Conservation (phyloP, 805 yeast genomes). For the Ogataea degrootiae region DNA sequence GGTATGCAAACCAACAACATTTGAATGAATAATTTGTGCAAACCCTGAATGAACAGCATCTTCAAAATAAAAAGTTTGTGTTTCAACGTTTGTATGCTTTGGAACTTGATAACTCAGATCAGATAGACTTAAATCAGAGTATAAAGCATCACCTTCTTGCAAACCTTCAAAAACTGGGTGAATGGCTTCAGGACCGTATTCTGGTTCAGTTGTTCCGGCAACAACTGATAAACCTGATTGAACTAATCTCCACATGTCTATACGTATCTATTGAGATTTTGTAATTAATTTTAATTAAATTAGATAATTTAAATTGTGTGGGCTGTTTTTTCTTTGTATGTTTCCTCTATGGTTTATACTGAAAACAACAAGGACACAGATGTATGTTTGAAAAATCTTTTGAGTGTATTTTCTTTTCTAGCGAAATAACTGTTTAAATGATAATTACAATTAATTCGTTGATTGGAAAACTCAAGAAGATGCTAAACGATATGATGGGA, state of each 20-base stretch:
- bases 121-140: conserved; percentile 49
- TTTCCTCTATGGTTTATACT: neutral
- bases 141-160: conserved; percentile 54
- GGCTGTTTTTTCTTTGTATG: too few species aligned
- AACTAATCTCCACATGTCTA: conserved; percentile 30
- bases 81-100: conserved; percentile 84
- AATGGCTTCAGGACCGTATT: conserved; percentile 88
- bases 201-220: conserved; percentile 97
- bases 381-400: neutral
- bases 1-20: conserved; percentile 78
- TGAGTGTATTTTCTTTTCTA: neutral
- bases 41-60: conserved; percentile 69
- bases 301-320: neutral
- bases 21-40: conserved; percentile 93
- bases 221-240: conserved; percentile 65
- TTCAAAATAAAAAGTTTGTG: conserved; percentile 85
- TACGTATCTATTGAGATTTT: neutral
- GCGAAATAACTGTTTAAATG: neutral
- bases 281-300: neutral
- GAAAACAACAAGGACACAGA: neutral
- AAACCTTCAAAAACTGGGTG: conserved; percentile 63
- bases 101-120: conserved; percentile 80
- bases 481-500: too few species aligned
- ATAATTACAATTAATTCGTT: too few species aligned
- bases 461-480: too few species aligned